Conservation (phyloP, 768 basidiomycete species). For the Auricularia sp. region DNA sequence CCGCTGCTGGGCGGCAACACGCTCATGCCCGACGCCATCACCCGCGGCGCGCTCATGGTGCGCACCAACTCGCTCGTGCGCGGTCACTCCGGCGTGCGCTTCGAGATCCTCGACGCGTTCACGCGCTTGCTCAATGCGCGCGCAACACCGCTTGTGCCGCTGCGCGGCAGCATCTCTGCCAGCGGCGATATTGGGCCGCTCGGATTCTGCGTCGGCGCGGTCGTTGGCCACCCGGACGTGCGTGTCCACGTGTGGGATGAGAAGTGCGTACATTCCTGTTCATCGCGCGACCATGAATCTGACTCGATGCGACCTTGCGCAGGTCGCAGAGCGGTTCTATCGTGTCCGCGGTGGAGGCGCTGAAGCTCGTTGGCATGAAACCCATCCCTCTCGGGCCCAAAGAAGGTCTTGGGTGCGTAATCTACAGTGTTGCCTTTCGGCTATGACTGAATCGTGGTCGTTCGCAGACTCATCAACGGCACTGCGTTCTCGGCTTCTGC, state of each 20-base stretch:
- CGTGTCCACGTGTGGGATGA: conserved; percentile 8
- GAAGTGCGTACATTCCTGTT: background rate
- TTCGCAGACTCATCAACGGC: conserved; percentile 16
- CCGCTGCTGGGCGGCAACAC: conserved; percentile 18
- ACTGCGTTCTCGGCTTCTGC: conserved; percentile 12
- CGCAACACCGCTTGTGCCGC: conserved; percentile 19
- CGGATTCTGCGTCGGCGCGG: conserved; percentile 17
- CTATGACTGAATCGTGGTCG: background rate
- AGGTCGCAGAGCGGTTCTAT: background rate
- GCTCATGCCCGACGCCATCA: conserved; percentile 76
- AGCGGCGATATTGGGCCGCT: conserved; percentile 20
- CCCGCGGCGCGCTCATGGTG: conserved; percentile 34
- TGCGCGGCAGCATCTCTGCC: conserved; percentile 20
- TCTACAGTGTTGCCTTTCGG: too few species aligned
- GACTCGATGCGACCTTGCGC: background rate
- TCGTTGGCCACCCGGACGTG: conserved; percentile 17
- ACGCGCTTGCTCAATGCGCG: conserved; percentile 14
- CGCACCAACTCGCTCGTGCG: conserved; percentile 19
- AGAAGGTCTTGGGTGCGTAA: conserved; percentile 16
- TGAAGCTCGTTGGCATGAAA: conserved; percentile 7
- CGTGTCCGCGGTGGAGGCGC: conserved; percentile 12
- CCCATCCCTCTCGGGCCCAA: conserved; percentile 15
- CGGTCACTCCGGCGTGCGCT: conserved; percentile 20
- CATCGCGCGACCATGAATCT: too few species aligned
- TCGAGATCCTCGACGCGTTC: conserved; percentile 16